These are phyloP conservation scores for Sclerotinia borealis DNA, from an alignment of 2,329 filamentous ascomycete genomes.

Conservation along the genomic window DNA sequence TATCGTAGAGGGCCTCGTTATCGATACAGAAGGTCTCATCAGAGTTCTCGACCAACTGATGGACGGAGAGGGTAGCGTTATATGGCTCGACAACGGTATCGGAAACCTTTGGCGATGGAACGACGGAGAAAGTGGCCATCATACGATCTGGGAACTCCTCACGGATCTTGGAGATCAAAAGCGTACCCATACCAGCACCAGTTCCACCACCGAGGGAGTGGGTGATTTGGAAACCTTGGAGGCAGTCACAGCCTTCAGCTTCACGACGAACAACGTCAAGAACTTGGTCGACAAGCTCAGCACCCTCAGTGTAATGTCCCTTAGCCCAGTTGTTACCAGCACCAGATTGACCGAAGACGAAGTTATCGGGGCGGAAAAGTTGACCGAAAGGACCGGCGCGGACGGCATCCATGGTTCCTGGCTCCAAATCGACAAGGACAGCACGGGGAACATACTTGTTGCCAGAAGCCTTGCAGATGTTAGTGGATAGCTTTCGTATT, in stretches of 20 bases:
- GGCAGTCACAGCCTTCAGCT: conserved; percentile 98
- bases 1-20: conserved; percentile 99
- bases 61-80: conserved; percentile 97
- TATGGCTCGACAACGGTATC: conserved; percentile 99
- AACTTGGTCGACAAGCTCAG: conserved; percentile 96
- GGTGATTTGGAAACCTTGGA: conserved; percentile 99
- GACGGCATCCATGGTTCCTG: conserved; percentile 99
- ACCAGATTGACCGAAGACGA: conserved; percentile 98
- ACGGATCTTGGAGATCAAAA: conserved; percentile 99
- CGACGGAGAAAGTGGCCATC: conserved; percentile 99
- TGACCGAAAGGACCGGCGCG: conserved; percentile 96
- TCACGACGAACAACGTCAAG: conserved; percentile 98
- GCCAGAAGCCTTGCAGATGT: conserved; percentile 64
- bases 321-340: conserved; percentile 99
- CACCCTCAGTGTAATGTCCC: conserved; percentile 99
- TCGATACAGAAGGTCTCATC: conserved; percentile 99
- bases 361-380: conserved; percentile 99
- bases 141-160: conserved; percentile 99
- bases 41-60: conserved; percentile 99
- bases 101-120: conserved; percentile 98
- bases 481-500: conserved; percentile 20
- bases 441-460: conserved; percentile 99
- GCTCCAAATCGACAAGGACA: conserved; percentile 98
- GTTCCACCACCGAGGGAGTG: conserved; percentile 99
- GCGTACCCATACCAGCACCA: conserved; percentile 99